Percentiles rank a stretch among this genome's conserved stretches.
Evolutionary conservation across 169 alveolate genomes (phyloP).

Genomic region (Eimeria necatrix): DNA sequence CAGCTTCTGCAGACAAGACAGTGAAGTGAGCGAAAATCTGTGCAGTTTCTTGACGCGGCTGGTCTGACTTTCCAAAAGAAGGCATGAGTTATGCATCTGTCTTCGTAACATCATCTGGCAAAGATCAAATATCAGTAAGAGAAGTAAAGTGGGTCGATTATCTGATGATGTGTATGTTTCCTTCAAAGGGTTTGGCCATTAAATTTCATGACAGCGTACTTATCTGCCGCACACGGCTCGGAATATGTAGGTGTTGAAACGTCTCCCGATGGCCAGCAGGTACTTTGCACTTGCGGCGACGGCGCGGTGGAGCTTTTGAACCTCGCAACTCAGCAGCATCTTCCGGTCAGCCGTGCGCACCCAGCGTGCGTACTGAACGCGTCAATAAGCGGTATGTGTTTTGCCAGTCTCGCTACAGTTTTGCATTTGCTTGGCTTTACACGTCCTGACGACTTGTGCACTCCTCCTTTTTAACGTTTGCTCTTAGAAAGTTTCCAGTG

Average conservation of each 20-base stretch:
- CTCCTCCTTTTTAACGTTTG: neutral
- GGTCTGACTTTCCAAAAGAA: neutral
- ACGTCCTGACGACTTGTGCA: neutral
- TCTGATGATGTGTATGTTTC: neutral
- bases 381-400: slow-evolving; percentile 74
- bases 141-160: neutral
- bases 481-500: neutral
- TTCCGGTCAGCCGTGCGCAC: slow-evolving; percentile 93
- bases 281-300: slow-evolving; percentile 93
- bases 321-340: slow-evolving; percentile 89
- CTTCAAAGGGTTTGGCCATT: slow-evolving; percentile 61
- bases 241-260: slow-evolving; percentile 92
- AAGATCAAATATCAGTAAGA: too few species aligned
- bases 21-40: slow-evolving; percentile 81
- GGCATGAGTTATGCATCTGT: neutral
- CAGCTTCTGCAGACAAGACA: slow-evolving; percentile 93
- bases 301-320: slow-evolving; percentile 92
- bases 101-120: neutral
- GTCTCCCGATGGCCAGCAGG: slow-evolving; percentile 90
- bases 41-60: neutral
- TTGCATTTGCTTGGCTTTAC: neutral
- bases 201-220: slow-evolving; percentile 47
- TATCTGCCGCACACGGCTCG: slow-evolving; percentile 87
- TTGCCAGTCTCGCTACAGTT: neutral
- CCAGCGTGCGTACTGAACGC: slow-evolving; percentile 87